Evolutionary conservation across 2,329 filamentous ascomycete genomes (phyloP).

Genomic region (Colletotrichum chlorophyti): DNA sequence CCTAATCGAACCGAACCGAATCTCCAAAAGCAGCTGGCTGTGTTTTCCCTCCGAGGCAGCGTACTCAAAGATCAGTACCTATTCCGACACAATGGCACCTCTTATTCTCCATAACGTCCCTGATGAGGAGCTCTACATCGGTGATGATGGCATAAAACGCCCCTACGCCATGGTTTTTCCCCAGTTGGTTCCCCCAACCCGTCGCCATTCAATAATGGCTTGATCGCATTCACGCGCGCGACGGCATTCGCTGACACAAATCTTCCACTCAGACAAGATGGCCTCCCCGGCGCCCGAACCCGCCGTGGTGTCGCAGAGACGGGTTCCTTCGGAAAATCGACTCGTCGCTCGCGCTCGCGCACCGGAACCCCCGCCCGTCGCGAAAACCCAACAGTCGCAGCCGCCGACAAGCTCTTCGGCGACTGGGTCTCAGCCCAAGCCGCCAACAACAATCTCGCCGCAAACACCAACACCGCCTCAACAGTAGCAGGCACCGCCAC

Average conservation of each 20-base stretch:
- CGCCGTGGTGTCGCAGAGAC: constrained; percentile 64
- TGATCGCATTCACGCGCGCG: not conserved
- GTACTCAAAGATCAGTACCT: constrained; percentile 40
- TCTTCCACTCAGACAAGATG: constrained; percentile 54
- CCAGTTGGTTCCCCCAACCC: constrained; percentile 52
- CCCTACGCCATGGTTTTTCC: constrained; percentile 73
- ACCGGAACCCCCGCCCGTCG: constrained; percentile 64
- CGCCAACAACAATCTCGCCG: constrained; percentile 34
- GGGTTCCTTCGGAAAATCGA: constrained; percentile 73
- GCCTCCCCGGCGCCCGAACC: constrained; percentile 54
- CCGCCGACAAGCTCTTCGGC: constrained; percentile 67
- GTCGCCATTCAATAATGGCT: not conserved
- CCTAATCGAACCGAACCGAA: constrained; percentile 11
- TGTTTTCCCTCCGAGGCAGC: constrained; percentile 1
- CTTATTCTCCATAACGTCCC: constrained; percentile 73
- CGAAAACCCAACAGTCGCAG: constrained; percentile 68
- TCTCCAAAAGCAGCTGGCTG: not conserved
- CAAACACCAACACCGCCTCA: constrained; percentile 30
- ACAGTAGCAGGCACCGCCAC: not conserved
- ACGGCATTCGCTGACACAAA: constrained; percentile 18
- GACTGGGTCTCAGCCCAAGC: constrained; percentile 61
- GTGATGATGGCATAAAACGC: constrained; percentile 69
- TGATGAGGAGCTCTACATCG: constrained; percentile 71
- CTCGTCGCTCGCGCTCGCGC: constrained; percentile 66
- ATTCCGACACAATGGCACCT: constrained; percentile 58